Evolutionary conservation across 805 yeast species (phyloP), one percentile per base, ranked within the genome.

Genomic region (Sugiyamaella boreocaroliniensis): DNA sequence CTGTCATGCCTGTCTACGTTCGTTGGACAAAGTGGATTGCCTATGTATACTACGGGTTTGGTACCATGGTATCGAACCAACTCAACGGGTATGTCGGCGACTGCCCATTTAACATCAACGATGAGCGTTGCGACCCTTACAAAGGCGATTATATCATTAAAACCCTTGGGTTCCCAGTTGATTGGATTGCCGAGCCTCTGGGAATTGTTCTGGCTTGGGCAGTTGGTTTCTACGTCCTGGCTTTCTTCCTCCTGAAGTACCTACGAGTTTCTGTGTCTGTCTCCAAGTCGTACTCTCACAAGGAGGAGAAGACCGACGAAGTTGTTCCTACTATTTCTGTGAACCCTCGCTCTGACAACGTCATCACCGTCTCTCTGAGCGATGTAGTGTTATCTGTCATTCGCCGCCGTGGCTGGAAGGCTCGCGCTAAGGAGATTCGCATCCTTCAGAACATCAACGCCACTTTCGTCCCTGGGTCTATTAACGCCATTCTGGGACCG

Each of bases 1-100:
- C 74, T 7, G 75, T 79, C 0, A 76, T 87, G 81, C 95, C 95
- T 0, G 95, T 86, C 1, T 89, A 89, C 61, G 95, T 88, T 8
- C 74, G 88, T 37, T 88, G 96, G 96, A 76, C 83, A 4, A 86
- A 84, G 63, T 88, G 85, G 66, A 71, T 83, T 52, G 83, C 92
- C 0, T 85, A 79, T 63, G 74, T 84, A 49, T 89, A 90, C 87
- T 88, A 85, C 63, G 83, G 82, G 0, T 85, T 85, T 67, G 93
- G 93, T 2, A 82, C 82, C 1, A 61, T 83, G 52, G 61, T 77
- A 42, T 76, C 89, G 0, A 85, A 82, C 62, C 83, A 86, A 59
- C 88, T 79, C 63, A 72, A 85, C 1, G 78, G 76, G 34, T 85
- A 74, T 70, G 55, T 65, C 43, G 89, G 89, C 12, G 80, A 77